Evolutionary conservation across 2,329 filamentous ascomycete species (phyloP).

Genomic region (Phyllosticta ampelicida): DNA sequence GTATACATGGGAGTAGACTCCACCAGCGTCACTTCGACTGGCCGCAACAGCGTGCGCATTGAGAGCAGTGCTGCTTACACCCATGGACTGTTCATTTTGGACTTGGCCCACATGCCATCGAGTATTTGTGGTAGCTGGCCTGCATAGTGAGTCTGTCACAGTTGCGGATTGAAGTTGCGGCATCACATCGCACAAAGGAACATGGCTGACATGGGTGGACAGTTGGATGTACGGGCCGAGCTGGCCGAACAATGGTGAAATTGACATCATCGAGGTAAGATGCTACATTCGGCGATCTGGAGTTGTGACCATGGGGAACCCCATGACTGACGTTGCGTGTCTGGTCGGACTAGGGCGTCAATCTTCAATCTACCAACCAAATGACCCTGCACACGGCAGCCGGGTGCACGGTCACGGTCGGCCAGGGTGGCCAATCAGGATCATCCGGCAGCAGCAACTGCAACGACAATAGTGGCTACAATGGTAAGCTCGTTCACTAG

Average conservation of each 20-base stretch:
- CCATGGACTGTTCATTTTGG: constrained; percentile 28
- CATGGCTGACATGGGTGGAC: not conserved
- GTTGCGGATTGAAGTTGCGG: not conserved
- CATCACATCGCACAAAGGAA: not conserved
- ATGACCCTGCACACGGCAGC: constrained; percentile 28
- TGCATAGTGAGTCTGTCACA: constrained; percentile 22
- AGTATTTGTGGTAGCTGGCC: constrained; percentile 28
- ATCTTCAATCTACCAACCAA: constrained; percentile 26
- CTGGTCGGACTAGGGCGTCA: constrained; percentile 23
- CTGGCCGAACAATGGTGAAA: constrained; percentile 30
- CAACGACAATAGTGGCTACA: constrained; percentile 24
- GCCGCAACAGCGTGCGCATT: constrained; percentile 27
- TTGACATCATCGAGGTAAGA: constrained; percentile 17
- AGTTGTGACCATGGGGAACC: constrained; percentile 16
- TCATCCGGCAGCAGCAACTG: constrained; percentile 23
- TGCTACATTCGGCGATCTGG: not conserved
- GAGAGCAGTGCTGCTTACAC: constrained; percentile 28
- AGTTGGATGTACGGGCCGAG: constrained; percentile 30
- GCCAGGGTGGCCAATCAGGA: constrained; percentile 23
- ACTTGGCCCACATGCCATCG: constrained; percentile 29
- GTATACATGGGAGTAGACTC: constrained; percentile 31
- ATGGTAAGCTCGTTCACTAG: not conserved
- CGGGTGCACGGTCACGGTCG: constrained; percentile 24
- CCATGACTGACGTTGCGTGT: constrained; percentile 5
- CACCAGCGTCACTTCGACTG: constrained; percentile 19